A percentile compares a stretch with the other conserved stretches of the same genome.
Conservation (phyloP, 768 basidiomycete species). For the Tylopilus subfusipes region DNA sequence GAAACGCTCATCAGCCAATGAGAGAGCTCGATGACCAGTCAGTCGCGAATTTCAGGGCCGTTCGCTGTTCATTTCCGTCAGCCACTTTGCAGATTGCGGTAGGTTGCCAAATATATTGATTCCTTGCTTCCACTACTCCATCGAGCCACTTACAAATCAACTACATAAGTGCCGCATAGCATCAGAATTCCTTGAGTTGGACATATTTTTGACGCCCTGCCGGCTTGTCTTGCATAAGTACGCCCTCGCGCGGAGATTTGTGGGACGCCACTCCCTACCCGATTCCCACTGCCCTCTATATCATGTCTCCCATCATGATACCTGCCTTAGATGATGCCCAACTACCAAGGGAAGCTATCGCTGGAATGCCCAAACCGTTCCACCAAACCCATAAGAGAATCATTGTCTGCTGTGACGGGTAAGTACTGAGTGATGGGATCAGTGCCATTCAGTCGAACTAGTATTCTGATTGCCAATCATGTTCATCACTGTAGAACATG, state of each 20-base stretch:
- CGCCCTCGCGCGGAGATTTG: not conserved
- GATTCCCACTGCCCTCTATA: not conserved
- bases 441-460: not conserved
- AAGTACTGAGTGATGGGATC: slow-evolving; percentile 27
- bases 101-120: not conserved
- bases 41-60: not conserved
- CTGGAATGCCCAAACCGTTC: not conserved
- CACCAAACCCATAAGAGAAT: slow-evolving; percentile 50
- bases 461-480: slow-evolving; percentile 3
- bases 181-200: not conserved
- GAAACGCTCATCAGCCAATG: not conserved
- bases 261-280: not conserved
- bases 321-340: slow-evolving; percentile 1
- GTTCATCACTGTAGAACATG: slow-evolving; percentile 51
- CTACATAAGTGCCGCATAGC: not conserved
- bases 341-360: not conserved
- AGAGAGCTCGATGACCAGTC: not conserved
- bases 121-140: not conserved
- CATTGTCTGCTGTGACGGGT: slow-evolving; percentile 77
- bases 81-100: not conserved
- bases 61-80: not conserved
- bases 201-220: not conserved
- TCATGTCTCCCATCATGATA: slow-evolving; percentile 17
- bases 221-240: slow-evolving; percentile 24
- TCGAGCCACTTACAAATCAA: too few relatives aligned